Evolutionary conservation across 106 monocot genomes (phyloP), one percentile per base, ranked within the genome.

Genomic region (Dendrobium officinale): DNA sequence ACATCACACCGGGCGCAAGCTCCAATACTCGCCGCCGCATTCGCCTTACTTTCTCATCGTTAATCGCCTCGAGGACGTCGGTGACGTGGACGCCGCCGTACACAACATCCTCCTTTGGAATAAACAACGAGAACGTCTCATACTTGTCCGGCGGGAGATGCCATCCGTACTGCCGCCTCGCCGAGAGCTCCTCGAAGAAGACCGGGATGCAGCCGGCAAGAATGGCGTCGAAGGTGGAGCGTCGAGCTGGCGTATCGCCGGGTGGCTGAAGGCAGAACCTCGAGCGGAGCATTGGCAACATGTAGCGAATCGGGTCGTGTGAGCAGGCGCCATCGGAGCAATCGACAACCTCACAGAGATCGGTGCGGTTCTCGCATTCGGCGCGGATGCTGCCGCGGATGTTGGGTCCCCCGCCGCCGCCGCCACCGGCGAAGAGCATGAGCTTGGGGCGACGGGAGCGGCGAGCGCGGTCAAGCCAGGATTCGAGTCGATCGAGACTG

Each of bases 181-280:
- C 99, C 15, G 87, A 77, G 17, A 81, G 11, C 29, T 93, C 95
- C 86, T 95, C 95, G 83, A 99, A 99, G 87, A 99, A 93, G 13
- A 95, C 99, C 2, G 99, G 95, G 16, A 99, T 77, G 83, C 99
- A 99, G 1, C 95, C 99, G 20, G 95, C 91, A 45, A 95, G 54
- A 42, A 99, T 91, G n/a, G 84, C 87, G 83, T 95, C 94, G 82
- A 99, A 99, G 17, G 95, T 91, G 7, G 93, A 86, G 43, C 95
- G 58, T 40, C 99, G 40, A 7, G 99, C 90, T 4, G 91, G 93
- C 7, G 95, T 90, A 83, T 99, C 89, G 11, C 98, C 91, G 29
- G 95, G 98, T 3, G 95, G 98, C 79, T 99, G 98, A 20, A 99
- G 86, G 90, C 98, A 95, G 90, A 99, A 95, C 47, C 67, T 81